Evolutionary conservation across 192 early-diverging fungal genomes (phyloP), one percentile per base, ranked within the genome.

Genomic region (Gamsiella multidivaricata): DNA sequence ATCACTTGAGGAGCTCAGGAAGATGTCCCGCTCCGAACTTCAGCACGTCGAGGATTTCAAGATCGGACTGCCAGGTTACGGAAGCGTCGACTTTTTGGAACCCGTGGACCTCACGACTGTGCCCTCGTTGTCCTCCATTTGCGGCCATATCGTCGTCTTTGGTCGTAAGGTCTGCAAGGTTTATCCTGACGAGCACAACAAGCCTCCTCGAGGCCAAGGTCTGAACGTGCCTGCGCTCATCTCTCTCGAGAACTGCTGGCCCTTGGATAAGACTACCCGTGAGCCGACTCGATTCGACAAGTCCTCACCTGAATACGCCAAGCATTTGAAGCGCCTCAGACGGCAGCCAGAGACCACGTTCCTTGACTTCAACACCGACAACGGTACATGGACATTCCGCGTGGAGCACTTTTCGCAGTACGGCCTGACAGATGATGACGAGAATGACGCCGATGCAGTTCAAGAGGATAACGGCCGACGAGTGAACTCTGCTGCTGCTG

Each of bases 341-440:
- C 76, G 69, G 3, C 88, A 93, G n/a, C 71, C 85, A 22, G 92
- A 92, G 36, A 97, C 94, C 1, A 81, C 88, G 46, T 96, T 97
- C 80, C 72, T 95, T 20, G 89, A 87, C 37, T 99, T 88, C 75
- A 80, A 87, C 39, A 65, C 86, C 43, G 73, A 84, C 11, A 88
- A 89, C 17, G 95, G 96, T 22, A 86, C 85, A 0, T 99, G 98
- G 98, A 89, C 81, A n/a, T 99, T 99, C 82, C 71, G 85, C 17
- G 97, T 99, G 9, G 85, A 95, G 61, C 92, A 95, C 67, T 93
- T 93, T 72, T 92, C 88, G 63, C 81, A 84, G 49, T 97, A 97
- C 69, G 94, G 93, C 11, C 71, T 97, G 59, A 85, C 86, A 41
- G 89, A 91, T 45, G 89, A 89, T 25, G 85, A 89, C 23, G 88